Base-by-base conservation (phyloP, 345 rosid species). In the Eucalyptus grandis region DNA sequence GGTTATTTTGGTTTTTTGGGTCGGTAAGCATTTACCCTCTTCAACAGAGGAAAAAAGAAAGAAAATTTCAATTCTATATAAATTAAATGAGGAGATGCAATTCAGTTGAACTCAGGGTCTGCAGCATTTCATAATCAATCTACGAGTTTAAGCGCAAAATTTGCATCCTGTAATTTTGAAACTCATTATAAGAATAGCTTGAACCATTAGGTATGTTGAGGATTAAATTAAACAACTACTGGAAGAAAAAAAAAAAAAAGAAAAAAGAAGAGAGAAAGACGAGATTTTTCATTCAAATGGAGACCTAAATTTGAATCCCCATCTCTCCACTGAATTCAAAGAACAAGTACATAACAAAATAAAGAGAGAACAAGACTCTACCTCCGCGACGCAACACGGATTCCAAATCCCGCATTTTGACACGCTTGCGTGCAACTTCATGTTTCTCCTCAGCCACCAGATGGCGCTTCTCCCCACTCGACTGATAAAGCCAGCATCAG, bases 391-490 rank as follows among this genome's bases (percentile, higher is more conserved):
- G 83, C 86, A 86, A 88, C 60, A 90, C 58, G 51, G 89, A 86
- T 26, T 88, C 87, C 49, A 88, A 89, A 50, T 90, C 90, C 86
- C 90, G 81, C 90, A 90, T 90, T 46, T 90, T 88, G 89, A 90
- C 87, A 17, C 50, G 86, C 89, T 86, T 86, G 47, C 86, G 46
- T 31, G 56, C 87, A 62, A 65, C 86, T 27, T 92, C 93, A 31
- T 90, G 82, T 30, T n/a, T 89, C 83, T 90, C 87, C 80, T 90
- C 92, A 27, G 92, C 77, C 62, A 54, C 90, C 30, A 77, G 83
- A 77, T 77, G 87, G 80, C 92, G 91, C 89, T 94, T 92, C 88
- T 92, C 92, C 6, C 92, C 92, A 31, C 72, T 67, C 87, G 87
- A 87, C 97, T 93, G 86, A 53, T 50, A 77, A 69, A 80, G 40